Base-by-base conservation (phyloP, 2,329 filamentous ascomycete genomes). In the Geosmithia putterillii region DNA sequence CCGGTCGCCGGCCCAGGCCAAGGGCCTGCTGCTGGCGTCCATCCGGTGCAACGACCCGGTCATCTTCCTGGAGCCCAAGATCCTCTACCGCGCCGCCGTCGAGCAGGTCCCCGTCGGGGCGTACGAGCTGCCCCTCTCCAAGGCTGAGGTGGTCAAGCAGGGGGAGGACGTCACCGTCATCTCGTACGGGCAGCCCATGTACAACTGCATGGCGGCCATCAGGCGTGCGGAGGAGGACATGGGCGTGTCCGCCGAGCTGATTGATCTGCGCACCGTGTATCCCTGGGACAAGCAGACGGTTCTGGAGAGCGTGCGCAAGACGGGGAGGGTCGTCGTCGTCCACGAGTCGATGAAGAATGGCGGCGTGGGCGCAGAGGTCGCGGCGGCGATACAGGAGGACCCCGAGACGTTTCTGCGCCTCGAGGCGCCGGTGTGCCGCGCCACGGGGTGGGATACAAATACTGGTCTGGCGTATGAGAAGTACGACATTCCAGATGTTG, bases 41-140 rank as follows among this genome's bases (percentile, higher is more conserved):
- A 87, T 94, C 43, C 78, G 77, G 67, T 65, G 79, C 73, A 86
- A 87, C 48, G 89, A 95, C 59, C 89, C 89, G 0, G 86, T 90
- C 48, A 70, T 95, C 43, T 94, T 95, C 62, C 81, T 95, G 81
- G 89, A 95, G 59, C 89, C 89, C 38, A 95, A 95, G 66, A 85
- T 92, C 40, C 69, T 95, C 12, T 95, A 95, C 61, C 81, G 89
- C 18, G 88, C 89, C 0, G 86, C 89, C 0, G 86, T 94, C 22
- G 89, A 95, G 61, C 86, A 95, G 59, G 89, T 95, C 1, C 89
- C 89, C 1, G 76, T 80, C 1, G 82, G 79, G 19, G 68, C 84
- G 3, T 95, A 92, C 59, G 79, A 80, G n/a, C 72, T 95, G 14
- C 87, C 88, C 0, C 70, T 95, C 10, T 86, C 81, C 52, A 90